Evolutionary conservation across 2,329 filamentous ascomycete species (phyloP).

Genomic region (Pseudocercospora eumusae): DNA sequence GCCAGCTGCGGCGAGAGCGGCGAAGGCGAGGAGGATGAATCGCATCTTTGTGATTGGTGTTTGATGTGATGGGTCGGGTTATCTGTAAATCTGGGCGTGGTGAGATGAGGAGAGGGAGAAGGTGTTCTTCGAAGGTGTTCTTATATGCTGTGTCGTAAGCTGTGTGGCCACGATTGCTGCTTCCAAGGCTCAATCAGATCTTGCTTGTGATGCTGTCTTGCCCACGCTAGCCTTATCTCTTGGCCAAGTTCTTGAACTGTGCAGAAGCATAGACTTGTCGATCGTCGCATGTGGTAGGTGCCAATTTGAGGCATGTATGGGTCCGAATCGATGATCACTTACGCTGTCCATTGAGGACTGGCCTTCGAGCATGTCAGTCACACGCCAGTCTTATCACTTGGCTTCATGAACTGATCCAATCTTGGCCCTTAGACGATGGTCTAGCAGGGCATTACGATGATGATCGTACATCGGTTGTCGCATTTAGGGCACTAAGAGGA

Average conservation of each 20-base stretch:
- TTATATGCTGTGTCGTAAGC: background rate
- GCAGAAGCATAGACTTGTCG: background rate
- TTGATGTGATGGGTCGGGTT: background rate
- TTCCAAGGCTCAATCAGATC: background rate
- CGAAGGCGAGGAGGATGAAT: slow-evolving; percentile 25
- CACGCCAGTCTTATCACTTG: slow-evolving; percentile 5
- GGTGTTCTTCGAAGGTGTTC: background rate
- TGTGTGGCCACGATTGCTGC: background rate
- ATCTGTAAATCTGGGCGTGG: no score
- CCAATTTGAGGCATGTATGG: no score
- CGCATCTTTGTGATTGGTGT: slow-evolving; percentile 20
- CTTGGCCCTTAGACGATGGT: background rate
- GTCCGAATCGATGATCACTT: background rate
- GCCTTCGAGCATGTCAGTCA: background rate
- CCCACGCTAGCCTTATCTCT: slow-evolving; percentile 4
- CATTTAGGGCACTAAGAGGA: background rate
- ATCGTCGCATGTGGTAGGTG: background rate
- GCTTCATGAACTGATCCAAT: background rate
- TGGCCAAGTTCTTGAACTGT: background rate
- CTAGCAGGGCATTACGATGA: slow-evolving; percentile 6
- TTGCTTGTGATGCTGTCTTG: background rate
- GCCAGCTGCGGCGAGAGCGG: slow-evolving; percentile 20
- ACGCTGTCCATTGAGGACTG: background rate
- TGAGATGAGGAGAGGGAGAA: background rate
- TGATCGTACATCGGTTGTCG: background rate